Evolutionary conservation across 2,329 filamentous ascomycete species (phyloP), one percentile per base, ranked within the genome.

Genomic region (Cercospora zeae-maydis): DNA sequence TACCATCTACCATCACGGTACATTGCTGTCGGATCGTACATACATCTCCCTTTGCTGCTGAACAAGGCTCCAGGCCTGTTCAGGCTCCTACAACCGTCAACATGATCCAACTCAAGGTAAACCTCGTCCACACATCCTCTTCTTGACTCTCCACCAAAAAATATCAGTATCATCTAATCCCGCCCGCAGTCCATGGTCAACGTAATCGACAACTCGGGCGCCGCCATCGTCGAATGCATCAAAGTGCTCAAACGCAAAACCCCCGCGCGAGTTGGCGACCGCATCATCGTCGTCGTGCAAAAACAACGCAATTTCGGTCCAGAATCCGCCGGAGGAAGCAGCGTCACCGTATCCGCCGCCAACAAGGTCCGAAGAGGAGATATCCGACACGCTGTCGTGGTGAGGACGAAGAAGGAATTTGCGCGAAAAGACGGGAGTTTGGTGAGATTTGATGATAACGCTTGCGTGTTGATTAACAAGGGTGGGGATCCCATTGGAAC

Each of bases 161-260:
- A 45, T 24, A 45, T 24, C 19, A 60, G n/a, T 39, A 30, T 47
- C 34, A 30, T 45, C 42, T 39, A 59, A 45, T 37, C 19, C 45
- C 24, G 36, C 11, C 31, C n/a, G 3, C 71, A 97, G 95, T 90
- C 93, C 76, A 92, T 99, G 86, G 86, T 99, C 73, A 97, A 95
- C 81, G 98, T 95, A 88, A 98, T 99, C 86, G 95, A 99, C 88
- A 99, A 97, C 83, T 98, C 95, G 69, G 95, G 95, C 76, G 95
- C 95, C 71, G 93, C 95, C 73, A 84, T 99, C 70, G 95, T 98
- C 80, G 95, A 99, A 82, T 99, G 95, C 81, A 91, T 90, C 77
- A 89, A 93, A 76, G 90, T 98, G 67, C 83, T 99, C 73, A 91
- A 91, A 75, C 95, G 93, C 81, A 96, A 97, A 82, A 83, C 87